phyloP scores from a whole-genome alignment of 148 eudicot genomes.

The Silene uniflora region DNA sequence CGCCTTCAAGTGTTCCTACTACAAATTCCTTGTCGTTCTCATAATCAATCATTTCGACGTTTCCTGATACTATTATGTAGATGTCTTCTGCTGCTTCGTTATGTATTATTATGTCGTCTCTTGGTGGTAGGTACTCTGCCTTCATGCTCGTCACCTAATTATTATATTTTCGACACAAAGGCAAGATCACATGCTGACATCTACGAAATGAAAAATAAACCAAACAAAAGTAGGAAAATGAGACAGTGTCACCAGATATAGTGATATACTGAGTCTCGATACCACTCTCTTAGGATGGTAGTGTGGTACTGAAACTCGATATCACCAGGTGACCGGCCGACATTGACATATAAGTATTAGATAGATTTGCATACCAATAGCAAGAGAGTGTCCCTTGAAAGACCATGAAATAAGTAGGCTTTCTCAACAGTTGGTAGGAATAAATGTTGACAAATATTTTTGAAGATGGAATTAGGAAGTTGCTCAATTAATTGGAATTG shows the following conservation, averaged over 20 bases:
- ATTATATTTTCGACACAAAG: neutral
- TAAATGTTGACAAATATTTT: conserved; percentile 63
- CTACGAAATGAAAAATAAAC: too few relatives aligned
- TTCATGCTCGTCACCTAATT: conserved; percentile 74
- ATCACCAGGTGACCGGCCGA: too few relatives aligned
- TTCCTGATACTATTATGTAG: conserved; percentile 76
- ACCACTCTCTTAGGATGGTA: too few relatives aligned
- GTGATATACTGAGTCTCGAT: too few relatives aligned
- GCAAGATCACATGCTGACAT: too few relatives aligned
- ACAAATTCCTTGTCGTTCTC: conserved; percentile 46
- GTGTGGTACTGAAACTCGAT: too few relatives aligned
- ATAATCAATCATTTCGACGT: conserved; percentile 59
- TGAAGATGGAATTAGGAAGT: conserved; percentile 66
- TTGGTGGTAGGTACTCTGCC: conserved; percentile 83
- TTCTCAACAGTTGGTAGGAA: conserved; percentile 61
- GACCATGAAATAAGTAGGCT: conserved; percentile 61
- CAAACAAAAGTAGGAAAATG: neutral
- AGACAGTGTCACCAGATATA: too few relatives aligned
- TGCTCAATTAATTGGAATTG: conserved; percentile 72
- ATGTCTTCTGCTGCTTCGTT: conserved; percentile 74
- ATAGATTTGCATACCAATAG: conserved; percentile 42
- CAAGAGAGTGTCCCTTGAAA: conserved; percentile 59
- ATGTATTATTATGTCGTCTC: conserved; percentile 76
- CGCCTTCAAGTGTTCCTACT: conserved; percentile 41
- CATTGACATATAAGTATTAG: neutral